Base-by-base conservation (phyloP, 257 asterid species). In the Euphrasia confusa region DNA sequence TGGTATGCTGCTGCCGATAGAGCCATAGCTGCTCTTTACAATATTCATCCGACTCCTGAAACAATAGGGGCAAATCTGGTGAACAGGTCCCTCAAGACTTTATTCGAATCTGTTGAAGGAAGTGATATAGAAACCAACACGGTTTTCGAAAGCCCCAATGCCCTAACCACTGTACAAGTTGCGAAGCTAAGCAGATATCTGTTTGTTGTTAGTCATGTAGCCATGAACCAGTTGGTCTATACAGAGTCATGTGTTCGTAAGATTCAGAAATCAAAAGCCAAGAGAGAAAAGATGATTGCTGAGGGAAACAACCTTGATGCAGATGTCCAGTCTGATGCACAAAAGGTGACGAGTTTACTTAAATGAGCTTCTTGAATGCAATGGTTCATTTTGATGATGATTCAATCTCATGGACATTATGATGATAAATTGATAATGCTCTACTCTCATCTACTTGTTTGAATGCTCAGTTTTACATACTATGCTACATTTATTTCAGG, bases 1-100 rank as follows among this genome's bases (percentile, higher is more conserved):
- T 92, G 99, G 99, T 92, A 86, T 75, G 85, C 91, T 67, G 95
- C 97, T 67, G 84, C 91, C 52, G 97, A 92, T 73, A 74, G 75
- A 83, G 99, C 96, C 53, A 79, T 92, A 73, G 74, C 85, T 69
- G 74, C 99, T 68, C 74, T 92, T 60, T 92, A 84, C 70, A 68
- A 71, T 54, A 84, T 92, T 73, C 95, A 92, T 76, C 97, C 95
- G 26, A 76, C 93, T 68, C 99, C 99, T 50, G 99, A 86, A 76
- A 75, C 70, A 61, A 70, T 85, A 73, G 96, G 90, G 12, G 82
- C 80, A 11, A 78, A 72, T 74, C 70, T 92, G 73, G 88, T 92
- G 74, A 89, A 84, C 74, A 92, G 67, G 68, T 89, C 89, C 63
- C 83, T 87, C 62, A 79, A 74, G 74, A 79, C 95, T 73, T 82